Base-by-base conservation (phyloP, 2,329 filamentous ascomycete genomes). In the Torrubiella hemipterigena region DNA sequence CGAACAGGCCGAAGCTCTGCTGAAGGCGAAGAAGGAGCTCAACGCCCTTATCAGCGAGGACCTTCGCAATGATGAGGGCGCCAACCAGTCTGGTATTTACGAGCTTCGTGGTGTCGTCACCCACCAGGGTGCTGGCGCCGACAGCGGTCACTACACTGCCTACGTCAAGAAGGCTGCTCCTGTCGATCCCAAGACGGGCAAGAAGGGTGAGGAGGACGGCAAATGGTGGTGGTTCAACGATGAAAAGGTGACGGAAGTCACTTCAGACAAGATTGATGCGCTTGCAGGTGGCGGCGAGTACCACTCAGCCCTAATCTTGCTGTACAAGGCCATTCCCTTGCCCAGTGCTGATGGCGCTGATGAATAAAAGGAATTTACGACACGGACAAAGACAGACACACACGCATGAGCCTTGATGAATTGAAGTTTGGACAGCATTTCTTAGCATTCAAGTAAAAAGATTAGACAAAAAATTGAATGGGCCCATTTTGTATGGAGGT, bases 161-260 rank as follows among this genome's bases (percentile, higher is more conserved):
- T 98, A 94, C 52, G 83, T 98, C 44, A 98, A 96, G 70, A 95
- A 98, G 69, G 68, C 79, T 38, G 78, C 73, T 0, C 60, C 65
- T 8, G 60, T 84, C 35, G 81, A 93, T 44, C 67, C 78, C 12
- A 74, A 77, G 48, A 83, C 79, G 14, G 85, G 83, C 42, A 83
- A 85, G 63, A 66, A 74, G 47, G 75, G 73, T 32, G 76, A 81
- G 48, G 85, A 93, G 50, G 85, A 93, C 50, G 86, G 83, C 44
- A 94, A 86, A 48, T 98, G 91, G 91, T 98, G 91, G 89, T 98
- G 91, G 89, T 98, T 98, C 69, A 96, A 98, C 56, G 91, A 98
- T 48, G 89, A 98, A 52, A 93, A 86, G 63, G 91, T 98, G 20
- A 77, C 81, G 11, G 91, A 98, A 62, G 91, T 98, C 17, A 76